Evolutionary conservation across 495 filamentous ascomycete genomes (phyloP), one percentile per base, ranked within the genome.

Genomic region (Acidomyces sp.): DNA sequence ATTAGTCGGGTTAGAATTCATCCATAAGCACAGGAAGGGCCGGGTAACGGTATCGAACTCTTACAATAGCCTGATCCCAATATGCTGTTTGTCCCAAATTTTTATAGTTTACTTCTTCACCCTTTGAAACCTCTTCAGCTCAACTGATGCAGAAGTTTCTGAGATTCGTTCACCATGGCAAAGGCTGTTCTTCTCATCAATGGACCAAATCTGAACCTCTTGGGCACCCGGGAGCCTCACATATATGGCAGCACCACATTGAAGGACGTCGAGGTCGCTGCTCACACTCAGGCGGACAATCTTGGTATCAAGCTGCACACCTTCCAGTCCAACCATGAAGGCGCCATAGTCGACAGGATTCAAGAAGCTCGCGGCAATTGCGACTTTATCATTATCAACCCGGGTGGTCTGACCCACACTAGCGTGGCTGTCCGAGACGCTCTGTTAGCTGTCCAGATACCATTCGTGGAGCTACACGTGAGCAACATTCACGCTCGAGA

Each of bases 271-370:
- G 67, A 73, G 34, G 17, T 43, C n/a, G 45, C 57, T 37, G 63
- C 64, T 31, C 41, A 55, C 22, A 37, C 59, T 11, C 66, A 72
- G 47, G 68, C 70, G 31, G 34, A 58, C 1, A 43, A 54, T 3
- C 55, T 68, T 16, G 55, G 59, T 22, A 57, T 57, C 41, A 19
- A 41, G 64, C 16, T 44, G 34, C 9, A 30, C 9, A 22, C 20
- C 3, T 45, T 46, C 55, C 6, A 62, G 23, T 37, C 33, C 6
- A 44, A 37, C 35, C 85, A 95, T 67, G 88, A 95, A 63, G 77
- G 78, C 55, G 95, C 95, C 67, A 77, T 85, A 11, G 82, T 94
- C 21, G 88, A 95, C 40, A 74, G 72, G 48, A 66, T 96, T 16
- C 85, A 95, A 53, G 85, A 96, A 37, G 41, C 41, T 3, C 41